phyloP scores from a whole-genome alignment of 2,329 filamentous ascomycete genomes.

The Rhynchosporium secalis region DNA sequence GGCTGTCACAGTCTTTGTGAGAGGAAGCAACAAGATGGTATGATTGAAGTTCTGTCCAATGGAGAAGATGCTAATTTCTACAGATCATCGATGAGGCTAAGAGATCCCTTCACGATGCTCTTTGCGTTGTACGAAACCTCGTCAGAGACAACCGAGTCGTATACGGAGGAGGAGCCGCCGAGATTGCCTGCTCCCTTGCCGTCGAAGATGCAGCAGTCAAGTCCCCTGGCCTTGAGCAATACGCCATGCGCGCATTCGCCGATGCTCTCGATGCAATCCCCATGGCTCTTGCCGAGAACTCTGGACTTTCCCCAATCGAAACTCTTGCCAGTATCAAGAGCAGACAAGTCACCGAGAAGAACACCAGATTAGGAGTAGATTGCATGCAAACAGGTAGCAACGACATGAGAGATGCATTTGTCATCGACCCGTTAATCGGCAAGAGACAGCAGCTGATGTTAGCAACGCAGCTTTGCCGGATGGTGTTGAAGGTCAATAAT shows the following conservation, averaged over 20 bases:
- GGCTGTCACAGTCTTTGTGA: conserved; percentile 93
- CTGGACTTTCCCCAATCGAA: conserved; percentile 91
- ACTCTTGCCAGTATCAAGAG: conserved; percentile 94
- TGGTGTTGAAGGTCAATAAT: conserved; percentile 97
- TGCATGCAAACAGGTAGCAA: conserved; percentile 96
- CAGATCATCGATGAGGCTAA: conserved; percentile 99
- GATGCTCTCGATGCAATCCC: conserved; percentile 92
- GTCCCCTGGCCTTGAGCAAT: conserved; percentile 96
- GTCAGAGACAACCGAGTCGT: conserved; percentile 96
- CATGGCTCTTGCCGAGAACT: conserved; percentile 97
- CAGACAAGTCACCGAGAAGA: conserved; percentile 86
- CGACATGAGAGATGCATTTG: conserved; percentile 97
- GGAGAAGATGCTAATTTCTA: conserved; percentile 28
- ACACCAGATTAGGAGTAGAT: conserved; percentile 83
- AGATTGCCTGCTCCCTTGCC: conserved; percentile 94
- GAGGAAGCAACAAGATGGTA: conserved; percentile 99
- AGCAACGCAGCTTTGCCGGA: conserved; percentile 94
- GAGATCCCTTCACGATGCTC: conserved; percentile 92
- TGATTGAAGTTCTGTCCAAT: conserved; percentile 36
- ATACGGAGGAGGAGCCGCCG: conserved; percentile 93
- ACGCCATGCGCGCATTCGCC: conserved; percentile 96
- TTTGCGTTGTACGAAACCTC: conserved; percentile 96
- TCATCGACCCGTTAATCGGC: conserved; percentile 96
- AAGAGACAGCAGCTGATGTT: conserved; percentile 97
- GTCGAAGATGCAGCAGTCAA: conserved; percentile 94